Base-by-base conservation (phyloP, 176 grass and related monocot species). In the Aegilops sharonensis region DNA sequence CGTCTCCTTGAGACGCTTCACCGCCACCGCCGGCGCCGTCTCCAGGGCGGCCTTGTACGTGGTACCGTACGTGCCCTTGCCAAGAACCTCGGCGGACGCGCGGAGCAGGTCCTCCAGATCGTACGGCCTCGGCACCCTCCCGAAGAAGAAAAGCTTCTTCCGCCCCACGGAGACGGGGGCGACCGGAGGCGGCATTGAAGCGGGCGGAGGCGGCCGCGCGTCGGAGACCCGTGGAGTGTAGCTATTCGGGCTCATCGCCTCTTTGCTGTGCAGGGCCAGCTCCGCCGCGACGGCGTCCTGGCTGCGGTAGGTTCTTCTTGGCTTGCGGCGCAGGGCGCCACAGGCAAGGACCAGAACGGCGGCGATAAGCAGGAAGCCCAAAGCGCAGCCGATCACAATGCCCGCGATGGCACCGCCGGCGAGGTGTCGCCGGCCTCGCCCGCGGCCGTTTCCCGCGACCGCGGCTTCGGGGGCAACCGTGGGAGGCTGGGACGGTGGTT, bases 31-130 rank as follows among this genome's bases (percentile, higher is more conserved):
- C 12, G 87, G 72, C 10, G 85, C 86, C 21, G 84, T 84, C 40
- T 92, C 90, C 32, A 95, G 83, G 79, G 87, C 87, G 11, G 93
- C 93, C 82, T 94, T 97, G 89, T 97, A 97, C 29, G 94, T 97
- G 13, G 94, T 97, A 8, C 94, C 94, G 72, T 90, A 92, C 29
- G 88, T 92, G 73, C 94, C 94, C 88, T 94, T 97, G 12, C 94
- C 94, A 0, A 97, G 92, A 1, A 97, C 92, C 94, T 97, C 94
- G 3, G 94, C 92, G 20, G 94, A 94, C 78, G 94, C 88, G 66
- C 90, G 88, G 18, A 97, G 90, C 35, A 97, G 88, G 83, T 94
- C 94, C 85, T 97, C 88, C 8, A 97, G 90, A 74, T 94, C 90
- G 81, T 97, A 97, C 20, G 86, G 89, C 69, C 89, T 88, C 5